Percentiles rank a stretch among this genome's conserved stretches.
These are phyloP conservation scores for Cyclotella kingstonii DNA, from an alignment of 108 stramenopile genomes.

Conservation along the genomic window DNA sequence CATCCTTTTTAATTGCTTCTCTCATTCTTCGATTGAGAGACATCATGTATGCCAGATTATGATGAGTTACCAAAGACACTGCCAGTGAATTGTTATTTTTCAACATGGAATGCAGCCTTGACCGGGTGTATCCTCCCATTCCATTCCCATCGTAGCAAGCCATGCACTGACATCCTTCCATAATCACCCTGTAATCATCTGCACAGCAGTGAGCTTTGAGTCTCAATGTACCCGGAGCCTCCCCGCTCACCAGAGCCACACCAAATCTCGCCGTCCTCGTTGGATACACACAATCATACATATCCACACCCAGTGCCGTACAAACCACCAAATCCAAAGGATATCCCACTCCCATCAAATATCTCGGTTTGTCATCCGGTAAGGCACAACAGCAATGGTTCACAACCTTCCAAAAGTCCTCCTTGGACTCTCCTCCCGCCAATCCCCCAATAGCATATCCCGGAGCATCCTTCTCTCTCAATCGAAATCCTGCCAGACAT, in stretches of 20 bases:
- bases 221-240: conserved; percentile 66
- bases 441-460: conserved; percentile 98
- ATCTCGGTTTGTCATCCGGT: conserved; percentile 89
- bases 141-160: conserved; percentile 57
- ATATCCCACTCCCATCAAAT: conserved; percentile 99
- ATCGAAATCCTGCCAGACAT: conserved; percentile 88
- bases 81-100: conserved; percentile 81
- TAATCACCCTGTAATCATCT: conserved; percentile 59
- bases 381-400: conserved; percentile 86
- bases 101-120: conserved; percentile 76
- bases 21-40: conserved; percentile 84
- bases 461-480: conserved; percentile 75
- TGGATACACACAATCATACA: conserved; percentile 99
- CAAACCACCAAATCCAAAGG: conserved; percentile 98
- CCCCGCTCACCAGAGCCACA: conserved; percentile 76
- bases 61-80: conserved; percentile 88
- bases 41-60: conserved; percentile 97
- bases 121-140: conserved; percentile 59
- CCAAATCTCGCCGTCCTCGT: conserved; percentile 97
- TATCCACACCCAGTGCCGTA: conserved; percentile 95
- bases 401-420: conserved; percentile 96
- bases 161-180: conserved; percentile 75
- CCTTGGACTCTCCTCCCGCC: conserved; percentile 96
- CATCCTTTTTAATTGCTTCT: conserved; percentile 75
- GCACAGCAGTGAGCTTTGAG: conserved; percentile 79